A percentile compares a stretch with the other conserved stretches of the same genome.
phyloP scores from a whole-genome alignment of 1,139 yeast genomes.

The Candida glucosophila region DNA sequence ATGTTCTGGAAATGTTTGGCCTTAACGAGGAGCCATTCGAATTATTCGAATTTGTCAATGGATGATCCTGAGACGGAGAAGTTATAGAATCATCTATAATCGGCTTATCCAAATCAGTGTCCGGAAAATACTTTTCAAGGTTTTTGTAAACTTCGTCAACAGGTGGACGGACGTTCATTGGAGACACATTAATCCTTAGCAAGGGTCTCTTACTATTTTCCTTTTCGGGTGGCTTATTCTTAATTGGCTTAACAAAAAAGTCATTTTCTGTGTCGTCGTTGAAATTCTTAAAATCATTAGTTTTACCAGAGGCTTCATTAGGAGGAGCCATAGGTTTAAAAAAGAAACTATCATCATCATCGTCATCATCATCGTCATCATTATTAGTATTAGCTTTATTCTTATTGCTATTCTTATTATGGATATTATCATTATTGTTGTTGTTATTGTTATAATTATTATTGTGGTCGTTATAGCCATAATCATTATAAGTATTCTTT shows the following conservation, averaged over 20 bases:
- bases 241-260: constrained; percentile 22
- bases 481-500: constrained; percentile 16
- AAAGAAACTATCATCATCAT: constrained; percentile 27
- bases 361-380: constrained; percentile 32
- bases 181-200: too few species aligned
- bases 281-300: constrained; percentile 3
- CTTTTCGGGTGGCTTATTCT: background rate
- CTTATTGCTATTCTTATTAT: constrained; percentile 62
- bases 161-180: constrained; percentile 77
- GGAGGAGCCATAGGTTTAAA: constrained; percentile 14
- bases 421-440: constrained; percentile 35
- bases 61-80: constrained; percentile 7
- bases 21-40: constrained; percentile 14
- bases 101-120: constrained; percentile 87
- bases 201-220: constrained; percentile 1
- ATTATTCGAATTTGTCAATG: constrained; percentile 2
- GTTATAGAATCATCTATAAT: constrained; percentile 78
- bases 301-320: background rate
- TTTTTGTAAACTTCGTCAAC: constrained; percentile 90
- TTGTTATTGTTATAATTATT: constrained; percentile 9
- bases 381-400: constrained; percentile 52
- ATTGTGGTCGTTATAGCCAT: constrained; percentile 46
- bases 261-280: constrained; percentile 13
- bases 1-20: constrained; percentile 38
- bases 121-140: constrained; percentile 85